phyloP scores from a whole-genome alignment of 371 early-diverging fungal species.

The Rhizopus delemar region DNA sequence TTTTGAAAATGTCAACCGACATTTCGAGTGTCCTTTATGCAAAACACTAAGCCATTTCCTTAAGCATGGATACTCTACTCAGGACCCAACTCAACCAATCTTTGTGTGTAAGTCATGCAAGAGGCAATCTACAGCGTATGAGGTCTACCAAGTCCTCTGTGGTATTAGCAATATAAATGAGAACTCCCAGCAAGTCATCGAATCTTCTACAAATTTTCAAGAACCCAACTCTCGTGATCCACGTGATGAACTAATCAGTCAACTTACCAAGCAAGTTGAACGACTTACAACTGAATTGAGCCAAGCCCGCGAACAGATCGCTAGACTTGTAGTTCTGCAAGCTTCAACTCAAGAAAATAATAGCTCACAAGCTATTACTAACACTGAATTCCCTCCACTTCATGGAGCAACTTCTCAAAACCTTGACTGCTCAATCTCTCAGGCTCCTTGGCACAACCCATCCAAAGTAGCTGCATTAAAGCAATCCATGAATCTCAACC shows the following conservation, averaged over 20 bases:
- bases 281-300: constrained; percentile 4
- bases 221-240: constrained; percentile 1
- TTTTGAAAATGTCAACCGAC: constrained; percentile 8
- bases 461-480: no score
- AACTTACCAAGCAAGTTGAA: constrained; percentile 4
- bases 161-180: constrained; percentile 2
- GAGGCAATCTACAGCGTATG: constrained; percentile 5
- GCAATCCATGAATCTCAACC: no score
- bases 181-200: constrained; percentile 1
- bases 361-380: no score
- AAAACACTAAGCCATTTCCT: constrained; percentile 7
- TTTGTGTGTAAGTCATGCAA: constrained; percentile 7
- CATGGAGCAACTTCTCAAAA: no score
- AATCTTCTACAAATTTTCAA: constrained; percentile 4
- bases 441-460: no score
- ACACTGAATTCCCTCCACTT: no score
- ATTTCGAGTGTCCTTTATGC: constrained; percentile 7
- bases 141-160: constrained; percentile 4
- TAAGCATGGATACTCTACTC: constrained; percentile 1
- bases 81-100: constrained; percentile 5
- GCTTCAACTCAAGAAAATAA: no score
- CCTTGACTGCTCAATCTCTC: no score
- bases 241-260: constrained; percentile 3
- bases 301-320: constrained; percentile 1
- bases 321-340: neutral